Evolutionary conservation across 768 basidiomycete genomes (phyloP), one percentile per base, ranked within the genome.

Genomic region (Wakefieldia striispora): DNA sequence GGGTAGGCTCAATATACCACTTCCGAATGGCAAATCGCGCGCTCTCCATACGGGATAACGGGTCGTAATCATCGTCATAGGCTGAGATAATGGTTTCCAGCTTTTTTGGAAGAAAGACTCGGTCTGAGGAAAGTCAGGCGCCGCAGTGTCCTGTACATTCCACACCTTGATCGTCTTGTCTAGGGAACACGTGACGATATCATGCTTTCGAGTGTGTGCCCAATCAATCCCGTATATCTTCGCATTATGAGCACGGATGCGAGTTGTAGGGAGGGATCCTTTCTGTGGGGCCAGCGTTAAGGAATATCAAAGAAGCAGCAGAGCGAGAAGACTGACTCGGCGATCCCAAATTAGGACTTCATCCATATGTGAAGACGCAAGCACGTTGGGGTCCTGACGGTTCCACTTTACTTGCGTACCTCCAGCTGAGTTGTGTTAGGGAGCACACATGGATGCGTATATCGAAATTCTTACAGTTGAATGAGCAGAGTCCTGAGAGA

Each of bases 331-430:
- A 71, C 84, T 45, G 59, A 94, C 94, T 56, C 95, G 79, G 50
- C 91, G 80, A 66, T 99, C 97, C 97, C 97, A 99, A 17, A 98
- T 84, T 29, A 92, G 71, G 0, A 98, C 88, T 59, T 88, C 81
- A 55, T 90, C 86, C 44, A 81, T 77, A 63, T 98, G 95, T 1
- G 92, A 84, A 2, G 92, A 95, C 0, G 97, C 95, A 1, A 99
- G 75, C 6, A 97, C 71, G 52, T 97, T 83, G 3, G 84, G 79
- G 59, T 97, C 86, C 60, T 85, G 83, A 13, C 90, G 77, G 63
- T 95, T 98, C 92, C 93, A 99, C 68, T 98, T 98, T 50, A 98
- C 92, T 66, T 99, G 95, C 0, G 95, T 97, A 1, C 90, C 93
- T 14, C 81, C 85, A 16, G 84, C 91, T 91, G 53, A 35, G 37